A percentile compares a stretch with the other conserved stretches of the same genome.
phyloP scores from a whole-genome alignment of 1,139 yeast genomes.

The Lodderomyces oxycetoniae region DNA sequence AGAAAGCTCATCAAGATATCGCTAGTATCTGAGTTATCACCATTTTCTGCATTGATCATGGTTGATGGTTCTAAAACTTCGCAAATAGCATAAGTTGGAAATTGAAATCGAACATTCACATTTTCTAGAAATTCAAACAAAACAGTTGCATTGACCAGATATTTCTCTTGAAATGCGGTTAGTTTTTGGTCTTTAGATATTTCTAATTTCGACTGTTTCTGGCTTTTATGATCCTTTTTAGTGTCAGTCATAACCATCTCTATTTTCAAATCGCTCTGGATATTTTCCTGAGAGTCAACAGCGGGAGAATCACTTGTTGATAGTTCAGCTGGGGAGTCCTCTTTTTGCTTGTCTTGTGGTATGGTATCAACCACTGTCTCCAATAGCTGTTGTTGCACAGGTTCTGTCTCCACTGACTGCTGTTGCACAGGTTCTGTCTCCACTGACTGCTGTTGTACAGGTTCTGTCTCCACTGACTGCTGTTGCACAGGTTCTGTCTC shows the following conservation, averaged over 20 bases:
- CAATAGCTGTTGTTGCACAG: too few species aligned
- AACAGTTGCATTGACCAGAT: slow-evolving; percentile 62
- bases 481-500: too few species aligned
- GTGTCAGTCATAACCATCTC: background rate
- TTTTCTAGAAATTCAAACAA: slow-evolving; percentile 84
- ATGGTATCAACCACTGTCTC: too few species aligned
- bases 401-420: too few species aligned
- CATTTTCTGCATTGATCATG: slow-evolving; percentile 19
- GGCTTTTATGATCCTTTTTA: slow-evolving; percentile 16
- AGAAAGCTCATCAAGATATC: slow-evolving; percentile 65
- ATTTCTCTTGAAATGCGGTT: slow-evolving; percentile 73
- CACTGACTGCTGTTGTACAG: too few species aligned
- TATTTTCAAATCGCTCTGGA: background rate
- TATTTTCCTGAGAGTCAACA: too few species aligned
- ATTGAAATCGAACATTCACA: slow-evolving; percentile 63
- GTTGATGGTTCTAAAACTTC: slow-evolving; percentile 46
- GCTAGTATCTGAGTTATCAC: slow-evolving; percentile 27
- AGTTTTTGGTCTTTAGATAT: slow-evolving; percentile 46
- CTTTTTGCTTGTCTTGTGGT: background rate
- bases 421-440: too few species aligned
- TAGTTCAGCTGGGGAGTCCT: too few species aligned
- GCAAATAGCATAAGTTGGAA: slow-evolving; percentile 73
- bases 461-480: too few species aligned
- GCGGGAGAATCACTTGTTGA: too few species aligned
- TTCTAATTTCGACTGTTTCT: slow-evolving; percentile 23